These are phyloP conservation scores for Pichia heedii DNA, from an alignment of 805 yeast genomes.

Conservation along the genomic window DNA sequence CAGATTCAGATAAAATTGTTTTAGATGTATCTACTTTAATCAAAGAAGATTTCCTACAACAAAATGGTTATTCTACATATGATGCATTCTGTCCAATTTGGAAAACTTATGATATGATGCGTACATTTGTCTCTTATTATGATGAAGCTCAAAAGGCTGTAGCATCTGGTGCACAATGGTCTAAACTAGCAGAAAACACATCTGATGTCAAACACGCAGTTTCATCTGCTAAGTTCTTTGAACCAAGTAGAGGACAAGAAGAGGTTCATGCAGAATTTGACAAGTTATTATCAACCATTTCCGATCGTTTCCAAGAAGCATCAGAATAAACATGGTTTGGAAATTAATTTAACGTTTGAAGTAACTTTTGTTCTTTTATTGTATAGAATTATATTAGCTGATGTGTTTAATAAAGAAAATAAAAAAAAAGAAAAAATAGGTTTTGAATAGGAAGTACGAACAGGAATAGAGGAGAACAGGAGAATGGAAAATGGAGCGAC, in stretches of 20 bases:
- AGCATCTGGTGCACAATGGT: conserved; percentile 90
- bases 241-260: conserved; percentile 85
- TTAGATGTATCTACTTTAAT: conserved; percentile 85
- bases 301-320: conserved; percentile 92
- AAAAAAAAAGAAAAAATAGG: not conserved
- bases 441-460: not conserved
- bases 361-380: not conserved
- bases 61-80: conserved; percentile 96
- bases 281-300: conserved; percentile 60
- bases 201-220: conserved; percentile 88
- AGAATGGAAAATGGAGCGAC: no score
- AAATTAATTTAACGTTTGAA: not conserved
- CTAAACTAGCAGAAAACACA: conserved; percentile 82
- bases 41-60: conserved; percentile 98
- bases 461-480: no score
- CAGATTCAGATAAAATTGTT: conserved; percentile 94
- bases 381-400: not conserved
- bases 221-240: conserved; percentile 90
- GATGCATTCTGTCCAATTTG: conserved; percentile 99
- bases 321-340: conserved; percentile 48
- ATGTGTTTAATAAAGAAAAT: not conserved
- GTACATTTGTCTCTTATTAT: conserved; percentile 79
- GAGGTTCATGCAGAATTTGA: conserved; percentile 72
- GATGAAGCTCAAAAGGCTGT: conserved; percentile 98
- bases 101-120: conserved; percentile 99